Base-by-base conservation (phyloP, 768 basidiomycete genomes). In the Amanita subjunquillea region DNA sequence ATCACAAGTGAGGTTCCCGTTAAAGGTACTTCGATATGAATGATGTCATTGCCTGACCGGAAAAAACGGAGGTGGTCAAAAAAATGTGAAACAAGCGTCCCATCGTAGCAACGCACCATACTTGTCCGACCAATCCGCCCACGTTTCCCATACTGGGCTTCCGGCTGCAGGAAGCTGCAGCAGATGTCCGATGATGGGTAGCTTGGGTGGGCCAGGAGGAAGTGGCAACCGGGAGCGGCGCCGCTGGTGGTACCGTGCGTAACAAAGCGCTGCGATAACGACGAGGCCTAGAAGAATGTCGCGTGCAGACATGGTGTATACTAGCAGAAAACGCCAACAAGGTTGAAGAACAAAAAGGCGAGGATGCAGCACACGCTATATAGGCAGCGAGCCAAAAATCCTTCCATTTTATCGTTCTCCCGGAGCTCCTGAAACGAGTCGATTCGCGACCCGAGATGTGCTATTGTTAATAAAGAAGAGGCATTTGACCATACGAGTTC, bases 1-100 rank as follows among this genome's bases (percentile, higher is more conserved):
- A 75, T 57, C 22, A 76, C 57, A 17, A 74, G 55, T 30, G 63
- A 57, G 6, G 58, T 58, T 3, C 71, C 69, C 2, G 27, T 40
- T 8, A 38, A 39, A 10, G 64, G 54, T 7, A 61, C 60, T 23
- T 62, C 55, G 25, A 68, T 17, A 52, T 67, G 63, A 4, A 71
- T 44, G 3, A 69, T 56, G 30, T 65, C 65, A 15, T 64, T 66
- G n/a, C 60, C 69, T 70, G 29, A 5, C 6, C 17, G 17, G 17
- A 17, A 38, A 36, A 37, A 17, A 15, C 20, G 3, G 32, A 32
- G 32, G 32, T 12, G 12, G n/a, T n/a, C 17, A 9, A 22, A 38
- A 0, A 45, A n/a, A n/a, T n/a, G 22, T 6, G 10, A 5, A 20
- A 7, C 5, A 6, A 45, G 1, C 6, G 23, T 3, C n/a, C 8